Evolutionary conservation across 352 stramenopile genomes (phyloP), one percentile per base, ranked within the genome.

Genomic region (Peronospora destructor): DNA sequence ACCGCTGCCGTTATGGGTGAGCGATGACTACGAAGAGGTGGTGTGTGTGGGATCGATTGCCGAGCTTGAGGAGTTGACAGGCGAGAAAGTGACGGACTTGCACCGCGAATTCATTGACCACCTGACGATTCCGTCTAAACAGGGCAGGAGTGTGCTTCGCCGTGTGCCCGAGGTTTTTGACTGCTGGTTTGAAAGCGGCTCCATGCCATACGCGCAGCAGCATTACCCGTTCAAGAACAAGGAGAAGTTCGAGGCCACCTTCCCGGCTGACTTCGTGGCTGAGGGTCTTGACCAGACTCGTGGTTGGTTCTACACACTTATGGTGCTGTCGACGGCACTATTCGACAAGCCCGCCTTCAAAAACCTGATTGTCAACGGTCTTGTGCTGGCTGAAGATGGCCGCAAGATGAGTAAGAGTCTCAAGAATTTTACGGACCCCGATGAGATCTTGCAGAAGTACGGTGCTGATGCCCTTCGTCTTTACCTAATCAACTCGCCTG

Each of bases 191-290:
- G 97, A 99, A 71, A 98, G 85, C 38, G 97, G 97, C 4, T 98
- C 86, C 26, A 99, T 99, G 97, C 97, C 97, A 26, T 99, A 99
- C 70, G 97, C 97, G 10, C 96, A 99, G 70, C 85, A 97, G 63
- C 97, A 99, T 74, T 99, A 99, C 76, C 97, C 97, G 44, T 99
- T 99, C 71, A 95, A 99, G 65, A 98, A 98, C 76, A 98, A 98
- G 73, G 88, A 97, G 16, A 83, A 89, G 54, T 98, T 99, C 61
- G 87, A 98, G 61, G 76, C 85, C 0, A 84, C 83, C 44, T 99
- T 99, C 67, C 97, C 97, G 0, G 97, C 97, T 13, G 95, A 99
- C 65, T 99, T 99, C 49, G 98, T 99, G 59, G 97, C 97, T 17
- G 97, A 99, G 76, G 97, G 97, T 16, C 85, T 99, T 11, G 97